Conservation (phyloP, 1,284 basidiomycete genomes). For the Thecaphora thlaspeos region DNA sequence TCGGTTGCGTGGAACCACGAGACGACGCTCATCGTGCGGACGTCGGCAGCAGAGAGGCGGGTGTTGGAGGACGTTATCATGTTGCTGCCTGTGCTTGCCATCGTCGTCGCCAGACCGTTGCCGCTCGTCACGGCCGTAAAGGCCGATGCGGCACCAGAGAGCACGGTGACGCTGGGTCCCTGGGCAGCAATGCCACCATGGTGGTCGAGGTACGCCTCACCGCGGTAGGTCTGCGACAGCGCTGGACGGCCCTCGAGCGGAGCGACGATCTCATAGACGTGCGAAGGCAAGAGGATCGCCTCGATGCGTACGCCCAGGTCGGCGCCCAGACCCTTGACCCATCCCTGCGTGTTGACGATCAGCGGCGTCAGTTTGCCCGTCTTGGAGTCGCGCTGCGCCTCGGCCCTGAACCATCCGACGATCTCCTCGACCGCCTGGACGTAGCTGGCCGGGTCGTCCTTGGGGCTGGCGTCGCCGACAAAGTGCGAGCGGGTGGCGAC, state of each 20-base stretch:
- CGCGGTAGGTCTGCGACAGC: no score
- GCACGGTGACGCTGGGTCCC: slow-evolving; percentile 15
- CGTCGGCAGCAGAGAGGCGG: slow-evolving; percentile 34
- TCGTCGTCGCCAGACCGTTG: no score
- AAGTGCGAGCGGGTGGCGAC: slow-evolving; percentile 76
- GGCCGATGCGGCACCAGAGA: slow-evolving; percentile 8
- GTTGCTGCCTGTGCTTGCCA: not conserved
- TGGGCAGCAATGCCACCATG: slow-evolving; percentile 22
- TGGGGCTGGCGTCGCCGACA: slow-evolving; percentile 76
- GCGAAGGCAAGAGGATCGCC: slow-evolving; percentile 67
- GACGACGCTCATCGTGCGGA: slow-evolving; percentile 29
- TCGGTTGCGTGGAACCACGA: slow-evolving; percentile 43
- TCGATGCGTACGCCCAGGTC: slow-evolving; percentile 75
- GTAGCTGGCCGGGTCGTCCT: slow-evolving; percentile 77
- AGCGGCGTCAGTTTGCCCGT: slow-evolving; percentile 64
- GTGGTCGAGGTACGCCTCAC: slow-evolving; percentile 17
- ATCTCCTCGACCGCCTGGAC: slow-evolving; percentile 70
- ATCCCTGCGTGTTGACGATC: slow-evolving; percentile 93
- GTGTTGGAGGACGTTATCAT: slow-evolving; percentile 5
- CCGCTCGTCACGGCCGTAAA: not conserved
- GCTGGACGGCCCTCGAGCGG: no score
- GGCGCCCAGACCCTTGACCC: slow-evolving; percentile 89
- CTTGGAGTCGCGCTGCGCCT: slow-evolving; percentile 12
- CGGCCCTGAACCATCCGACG: slow-evolving; percentile 64
- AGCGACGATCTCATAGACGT: slow-evolving; percentile 64